A percentile compares a stretch with the other conserved stretches of the same genome.
Evolutionary conservation across 2,329 filamentous ascomycete genomes (phyloP).

Genomic region (Penicillium sp.): DNA sequence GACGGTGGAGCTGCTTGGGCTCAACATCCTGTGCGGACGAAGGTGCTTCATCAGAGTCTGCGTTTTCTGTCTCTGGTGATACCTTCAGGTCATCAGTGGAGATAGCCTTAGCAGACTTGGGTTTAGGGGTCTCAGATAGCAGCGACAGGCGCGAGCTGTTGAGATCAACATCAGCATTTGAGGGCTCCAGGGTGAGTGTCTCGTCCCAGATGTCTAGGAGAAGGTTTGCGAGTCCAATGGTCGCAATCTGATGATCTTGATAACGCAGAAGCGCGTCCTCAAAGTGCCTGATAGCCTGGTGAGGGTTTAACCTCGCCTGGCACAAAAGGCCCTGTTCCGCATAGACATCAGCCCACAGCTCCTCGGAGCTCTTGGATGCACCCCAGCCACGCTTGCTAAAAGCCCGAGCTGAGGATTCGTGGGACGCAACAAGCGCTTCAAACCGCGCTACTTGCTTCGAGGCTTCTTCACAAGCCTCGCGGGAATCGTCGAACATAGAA

Average conservation of each 20-base stretch:
- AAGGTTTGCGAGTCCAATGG: constrained; percentile 79
- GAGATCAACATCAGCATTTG: constrained; percentile 31
- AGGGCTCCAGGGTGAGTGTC: constrained; percentile 43
- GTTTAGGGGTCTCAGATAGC: constrained; percentile 23
- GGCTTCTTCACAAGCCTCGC: constrained; percentile 79
- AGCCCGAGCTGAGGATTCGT: constrained; percentile 63
- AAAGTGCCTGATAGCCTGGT: constrained; percentile 73
- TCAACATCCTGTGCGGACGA: constrained; percentile 46
- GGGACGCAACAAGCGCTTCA: constrained; percentile 65
- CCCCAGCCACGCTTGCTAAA: constrained; percentile 73
- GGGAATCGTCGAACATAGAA: constrained; percentile 75
- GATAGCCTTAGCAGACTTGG: constrained; percentile 21
- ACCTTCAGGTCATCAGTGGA: constrained; percentile 25
- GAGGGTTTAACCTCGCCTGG: constrained; percentile 62
- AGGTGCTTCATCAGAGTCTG: constrained; percentile 3
- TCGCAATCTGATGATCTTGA: constrained; percentile 77
- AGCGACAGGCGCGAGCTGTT: constrained; percentile 29
- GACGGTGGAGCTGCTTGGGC: constrained; percentile 73
- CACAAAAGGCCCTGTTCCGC: constrained; percentile 74
- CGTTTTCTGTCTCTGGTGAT: constrained; percentile 6
- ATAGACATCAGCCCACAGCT: constrained; percentile 81
- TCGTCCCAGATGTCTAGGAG: constrained; percentile 79
- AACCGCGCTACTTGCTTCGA: constrained; percentile 71
- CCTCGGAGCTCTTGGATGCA: constrained; percentile 76
- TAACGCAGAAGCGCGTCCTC: constrained; percentile 80